Percentiles rank a stretch among this genome's conserved stretches.
These are phyloP conservation scores for Kokia cookei DNA, from an alignment of 441 rosid species.

Conservation along the genomic window DNA sequence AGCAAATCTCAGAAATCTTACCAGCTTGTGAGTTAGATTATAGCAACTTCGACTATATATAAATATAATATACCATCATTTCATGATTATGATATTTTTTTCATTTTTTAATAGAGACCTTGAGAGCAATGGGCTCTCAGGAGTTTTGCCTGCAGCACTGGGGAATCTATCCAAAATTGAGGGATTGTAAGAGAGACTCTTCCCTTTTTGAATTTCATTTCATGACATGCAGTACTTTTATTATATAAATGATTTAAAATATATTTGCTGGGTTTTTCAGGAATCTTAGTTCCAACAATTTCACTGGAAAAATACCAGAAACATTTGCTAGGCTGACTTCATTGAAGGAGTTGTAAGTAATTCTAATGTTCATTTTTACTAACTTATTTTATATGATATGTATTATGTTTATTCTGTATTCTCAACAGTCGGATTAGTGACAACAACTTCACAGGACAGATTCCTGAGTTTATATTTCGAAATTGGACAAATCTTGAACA, in stretches of 20 bases:
- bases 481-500: too few species aligned
- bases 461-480: too few species aligned
- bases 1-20: constrained; percentile 38
- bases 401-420: too few species aligned
- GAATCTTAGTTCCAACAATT: constrained; percentile 37
- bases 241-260: neutral
- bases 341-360: constrained; percentile 40
- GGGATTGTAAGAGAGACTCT: constrained; percentile 34
- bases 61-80: neutral
- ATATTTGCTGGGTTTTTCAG: constrained; percentile 16
- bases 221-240: neutral
- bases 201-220: neutral
- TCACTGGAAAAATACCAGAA: constrained; percentile 45
- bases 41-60: neutral
- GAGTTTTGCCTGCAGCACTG: constrained; percentile 41
- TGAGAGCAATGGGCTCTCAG: constrained; percentile 44
- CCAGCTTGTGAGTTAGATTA: constrained; percentile 25
- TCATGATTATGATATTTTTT: neutral
- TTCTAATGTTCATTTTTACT: neutral
- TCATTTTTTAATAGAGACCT: constrained; percentile 8
- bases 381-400: too few species aligned
- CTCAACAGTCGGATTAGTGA: too few species aligned
- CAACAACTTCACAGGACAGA: too few species aligned
- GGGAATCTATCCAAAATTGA: constrained; percentile 29
- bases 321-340: constrained; percentile 36